Base-by-base conservation (phyloP, 2,329 filamentous ascomycete species). In the Monosporascus sp. region DNA sequence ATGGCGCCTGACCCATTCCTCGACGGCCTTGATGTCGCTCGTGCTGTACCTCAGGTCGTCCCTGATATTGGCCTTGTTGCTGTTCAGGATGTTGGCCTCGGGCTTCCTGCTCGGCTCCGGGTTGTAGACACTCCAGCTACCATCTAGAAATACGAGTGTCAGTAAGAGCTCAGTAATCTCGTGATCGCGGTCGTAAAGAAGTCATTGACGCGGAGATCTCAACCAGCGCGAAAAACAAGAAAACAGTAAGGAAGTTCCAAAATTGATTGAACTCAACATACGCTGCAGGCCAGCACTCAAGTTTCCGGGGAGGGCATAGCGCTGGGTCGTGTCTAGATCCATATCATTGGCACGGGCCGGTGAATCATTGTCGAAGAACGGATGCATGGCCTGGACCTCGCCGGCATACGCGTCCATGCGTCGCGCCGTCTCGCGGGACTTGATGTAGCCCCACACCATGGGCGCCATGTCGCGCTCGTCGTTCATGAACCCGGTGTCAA, bases 381-480 rank as follows among this genome's bases (percentile, higher is more conserved):
- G 89, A 67, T 91, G 88, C 74, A 82, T 83, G 49, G 68, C 72
- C 60, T 79, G 72, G 6, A 89, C 87, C 67, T 92, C 88, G 55
- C 88, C 88, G 1, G 87, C 87, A 59, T 89, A 91, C 0, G 87
- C 83, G 25, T 86, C 80, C 88, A 90, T 90, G 58, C 87, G 82
- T 3, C 88, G 80, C 2, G 88, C 88, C 3, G 87, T 91, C 77
- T 90, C 88, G 53, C 88, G 85, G 2, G 85, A 89, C 73, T 90
- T 90, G 76, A 90, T 88, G 71, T 91, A 91, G 4, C 85, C 85
- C 88, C 88, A 91, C 6, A 92, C 87, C 85, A 89, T 90, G 8
- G 88, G 87, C 1, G 85, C 87, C 88, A 92, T 91, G 64, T 92
- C 89, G 24, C 88, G 79, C 71, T 89, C 86, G 71, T 92, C 88